Conservation (phyloP, 257 asterid genomes). For the Verbascum thapsus region DNA sequence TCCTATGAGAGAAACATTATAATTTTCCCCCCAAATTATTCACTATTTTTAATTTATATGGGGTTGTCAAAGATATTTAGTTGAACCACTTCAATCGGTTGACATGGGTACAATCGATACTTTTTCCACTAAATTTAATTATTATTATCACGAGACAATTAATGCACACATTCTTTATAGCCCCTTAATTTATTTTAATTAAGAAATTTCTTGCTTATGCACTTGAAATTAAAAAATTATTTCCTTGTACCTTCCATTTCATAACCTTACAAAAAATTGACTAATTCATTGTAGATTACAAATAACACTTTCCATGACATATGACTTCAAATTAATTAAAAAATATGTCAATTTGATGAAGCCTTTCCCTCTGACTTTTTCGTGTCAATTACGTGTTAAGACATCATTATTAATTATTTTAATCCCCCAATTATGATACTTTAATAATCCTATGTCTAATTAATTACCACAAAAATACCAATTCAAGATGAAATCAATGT, state of each 20-base stretch:
- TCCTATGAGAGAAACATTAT: no score
- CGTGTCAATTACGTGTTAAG: slow-evolving; percentile 29
- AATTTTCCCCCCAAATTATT: neutral
- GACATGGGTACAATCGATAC: neutral
- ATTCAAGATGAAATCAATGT: slow-evolving; percentile 27
- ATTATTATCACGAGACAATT: slow-evolving; percentile 22
- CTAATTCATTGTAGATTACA: slow-evolving; percentile 31
- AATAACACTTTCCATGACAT: slow-evolving; percentile 33
- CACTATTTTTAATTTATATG: neutral
- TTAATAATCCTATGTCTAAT: slow-evolving; percentile 14
- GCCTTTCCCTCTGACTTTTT: slow-evolving; percentile 50
- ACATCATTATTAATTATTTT: slow-evolving; percentile 26
- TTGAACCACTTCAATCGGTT: slow-evolving; percentile 44
- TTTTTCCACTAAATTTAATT: slow-evolving; percentile 24
- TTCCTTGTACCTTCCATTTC: slow-evolving; percentile 1
- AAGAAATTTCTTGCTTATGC: slow-evolving; percentile 7
- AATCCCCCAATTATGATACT: slow-evolving; percentile 20
- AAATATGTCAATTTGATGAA: slow-evolving; percentile 27
- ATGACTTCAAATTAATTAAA: slow-evolving; percentile 29
- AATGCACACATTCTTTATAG: slow-evolving; percentile 5
- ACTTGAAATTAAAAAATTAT: neutral
- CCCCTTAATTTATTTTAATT: neutral
- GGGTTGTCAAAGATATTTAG: slow-evolving; percentile 37
- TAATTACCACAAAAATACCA: slow-evolving; percentile 10
- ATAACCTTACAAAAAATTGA: neutral